Base-by-base conservation (phyloP, 805 yeast species). In the Saccharomyces jurei region DNA sequence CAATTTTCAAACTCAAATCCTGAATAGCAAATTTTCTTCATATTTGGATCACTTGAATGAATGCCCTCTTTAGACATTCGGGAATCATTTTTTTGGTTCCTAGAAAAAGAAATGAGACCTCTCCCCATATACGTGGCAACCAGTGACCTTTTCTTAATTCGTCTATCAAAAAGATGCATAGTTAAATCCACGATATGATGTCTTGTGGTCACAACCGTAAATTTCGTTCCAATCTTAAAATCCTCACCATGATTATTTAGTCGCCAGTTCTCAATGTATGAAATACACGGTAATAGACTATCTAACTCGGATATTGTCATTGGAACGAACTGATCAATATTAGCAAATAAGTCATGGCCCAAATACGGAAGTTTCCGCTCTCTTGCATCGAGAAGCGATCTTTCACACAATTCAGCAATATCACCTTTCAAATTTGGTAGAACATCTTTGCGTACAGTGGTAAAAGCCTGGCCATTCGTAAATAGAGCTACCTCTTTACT, bases 1-100 rank as follows among this genome's bases (percentile, higher is more conserved):
- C 65, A 52, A 53, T 64, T 58, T 52, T 69, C 73, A 8, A 69
- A 58, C 6, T 66, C 69, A 53, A 66, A 65, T 3, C 73, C 73
- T 21, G 69, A 64, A 48, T 64, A 61, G 48, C 63, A 56, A 25
- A 65, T 60, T 50, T 60, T 63, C 21, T 57, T 56, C 6, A 49
- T 2, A 17, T 46, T 48, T 2, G 50, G 9, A 44, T 58, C 51
- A 13, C 47, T 51, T 3, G 60, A 54, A 49, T 52, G 52, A 26
- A 61, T 54, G 2, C 64, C 64, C 30, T 31, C 51, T 10, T 21
- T 41, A 22, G 44, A 36, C 25, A 36, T 36, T 21, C 17, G 25
- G 17, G 4, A 21, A 17, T 36, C 44, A 10, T 36, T 8, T 13
- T 47, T 52, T 25, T n/a, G 22, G 28, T 66, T 65, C 30, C 57